phyloP scores from a whole-genome alignment of 2,329 filamentous ascomycete species.

The Sporothrix inflata region DNA sequence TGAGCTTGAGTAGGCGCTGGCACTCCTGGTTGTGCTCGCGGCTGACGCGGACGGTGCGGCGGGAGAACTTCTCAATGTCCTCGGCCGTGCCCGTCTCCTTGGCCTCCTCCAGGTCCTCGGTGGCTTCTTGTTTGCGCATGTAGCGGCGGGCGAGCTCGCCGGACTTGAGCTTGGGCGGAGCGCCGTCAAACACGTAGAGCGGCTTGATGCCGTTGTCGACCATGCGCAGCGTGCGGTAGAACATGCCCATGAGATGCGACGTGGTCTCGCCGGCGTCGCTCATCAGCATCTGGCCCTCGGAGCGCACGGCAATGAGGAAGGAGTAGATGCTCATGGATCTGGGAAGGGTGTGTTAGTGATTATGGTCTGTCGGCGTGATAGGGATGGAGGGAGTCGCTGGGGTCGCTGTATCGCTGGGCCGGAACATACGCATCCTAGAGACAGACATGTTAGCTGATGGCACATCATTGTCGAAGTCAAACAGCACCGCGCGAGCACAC shows the following conservation, averaged over 20 bases:
- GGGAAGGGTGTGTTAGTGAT: conserved; percentile 57
- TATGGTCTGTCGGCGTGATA: too few species aligned
- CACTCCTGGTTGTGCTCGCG: conserved; percentile 96
- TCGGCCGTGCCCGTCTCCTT: conserved; percentile 96
- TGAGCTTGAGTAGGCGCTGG: conserved; percentile 84
- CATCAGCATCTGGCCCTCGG: conserved; percentile 93
- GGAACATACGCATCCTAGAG: conserved; percentile 32
- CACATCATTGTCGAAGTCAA: neutral
- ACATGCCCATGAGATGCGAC: conserved; percentile 98
- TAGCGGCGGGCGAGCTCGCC: conserved; percentile 96
- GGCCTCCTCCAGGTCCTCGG: conserved; percentile 87
- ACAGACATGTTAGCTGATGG: neutral
- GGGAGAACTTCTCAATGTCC: conserved; percentile 97
- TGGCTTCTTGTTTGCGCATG: conserved; percentile 90
- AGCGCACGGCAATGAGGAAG: conserved; percentile 96
- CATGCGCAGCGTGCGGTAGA: conserved; percentile 97
- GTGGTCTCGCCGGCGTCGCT: conserved; percentile 95
- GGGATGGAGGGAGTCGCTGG: too few species aligned
- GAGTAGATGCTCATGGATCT: conserved; percentile 99
- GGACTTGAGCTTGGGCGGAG: conserved; percentile 95
- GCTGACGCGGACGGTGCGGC: conserved; percentile 92
- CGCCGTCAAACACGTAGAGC: conserved; percentile 96
- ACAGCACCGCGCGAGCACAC: conserved; percentile 43
- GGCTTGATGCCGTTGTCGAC: conserved; percentile 99
- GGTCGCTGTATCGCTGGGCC: too few species aligned